Conservation (phyloP, 352 stramenopile species). For the Phytopythium cucurbitacearum region DNA sequence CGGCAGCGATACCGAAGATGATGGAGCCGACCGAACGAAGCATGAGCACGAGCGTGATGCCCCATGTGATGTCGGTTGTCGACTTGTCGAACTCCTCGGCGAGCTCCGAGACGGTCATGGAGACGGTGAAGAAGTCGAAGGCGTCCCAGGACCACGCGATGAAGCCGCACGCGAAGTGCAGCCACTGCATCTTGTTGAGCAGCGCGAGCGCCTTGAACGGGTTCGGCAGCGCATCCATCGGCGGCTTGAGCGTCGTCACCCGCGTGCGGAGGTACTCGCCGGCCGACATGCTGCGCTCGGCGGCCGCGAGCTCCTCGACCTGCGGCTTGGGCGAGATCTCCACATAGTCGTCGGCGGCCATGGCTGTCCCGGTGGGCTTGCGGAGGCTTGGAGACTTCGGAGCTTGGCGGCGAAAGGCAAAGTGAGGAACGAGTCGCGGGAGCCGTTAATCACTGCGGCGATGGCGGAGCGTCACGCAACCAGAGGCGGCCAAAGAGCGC, state of each 20-base stretch:
- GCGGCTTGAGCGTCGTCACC: slow-evolving; percentile 32
- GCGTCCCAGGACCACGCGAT: slow-evolving; percentile 41
- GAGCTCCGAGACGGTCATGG: slow-evolving; percentile 38
- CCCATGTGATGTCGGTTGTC: slow-evolving; percentile 46
- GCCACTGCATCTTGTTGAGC: slow-evolving; percentile 27
- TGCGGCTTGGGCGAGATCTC: no score
- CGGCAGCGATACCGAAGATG: slow-evolving; percentile 36
- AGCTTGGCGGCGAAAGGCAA: background rate
- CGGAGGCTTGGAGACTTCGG: background rate
- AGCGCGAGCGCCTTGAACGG: slow-evolving; percentile 17
- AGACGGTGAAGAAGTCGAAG: slow-evolving; percentile 58
- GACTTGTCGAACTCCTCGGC: slow-evolving; percentile 33
- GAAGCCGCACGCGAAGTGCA: slow-evolving; percentile 32
- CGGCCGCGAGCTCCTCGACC: slow-evolving; percentile 5
- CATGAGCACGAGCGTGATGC: slow-evolving; percentile 53
- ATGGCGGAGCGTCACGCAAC: no score
- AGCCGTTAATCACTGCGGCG: background rate
- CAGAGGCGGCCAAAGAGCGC: background rate
- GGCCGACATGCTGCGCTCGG: slow-evolving; percentile 16
- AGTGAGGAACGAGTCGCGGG: background rate
- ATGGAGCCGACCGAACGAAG: slow-evolving; percentile 32
- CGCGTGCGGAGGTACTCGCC: slow-evolving; percentile 29
- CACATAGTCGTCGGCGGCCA: no score
- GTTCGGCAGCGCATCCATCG: slow-evolving; percentile 20
- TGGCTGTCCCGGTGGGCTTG: no score